phyloP scores from a whole-genome alignment of 768 basidiomycete species.

The Pleurotus pulmonarius region DNA sequence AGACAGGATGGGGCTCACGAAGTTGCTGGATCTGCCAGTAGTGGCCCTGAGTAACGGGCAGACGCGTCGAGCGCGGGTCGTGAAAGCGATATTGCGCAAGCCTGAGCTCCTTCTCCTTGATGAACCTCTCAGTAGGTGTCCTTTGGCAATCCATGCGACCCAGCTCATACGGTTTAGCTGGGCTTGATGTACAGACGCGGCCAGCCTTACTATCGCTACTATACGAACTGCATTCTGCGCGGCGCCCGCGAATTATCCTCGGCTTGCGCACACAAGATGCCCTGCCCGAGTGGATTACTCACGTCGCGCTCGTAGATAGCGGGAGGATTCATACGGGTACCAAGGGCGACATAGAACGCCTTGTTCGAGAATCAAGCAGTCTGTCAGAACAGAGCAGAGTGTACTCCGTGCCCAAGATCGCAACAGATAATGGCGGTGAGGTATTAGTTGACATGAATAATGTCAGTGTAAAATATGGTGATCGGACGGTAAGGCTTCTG shows the following conservation, averaged over 20 bases:
- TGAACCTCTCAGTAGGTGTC: slow-evolving; percentile 77
- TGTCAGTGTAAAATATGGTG: slow-evolving; percentile 70
- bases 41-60: slow-evolving; percentile 91
- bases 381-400: not conserved
- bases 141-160: not conserved
- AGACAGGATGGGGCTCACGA: slow-evolving; percentile 48
- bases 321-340: slow-evolving; percentile 48
- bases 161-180: slow-evolving; percentile 45
- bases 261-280: slow-evolving; percentile 68
- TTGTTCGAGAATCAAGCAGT: not conserved
- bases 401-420: not conserved
- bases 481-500: slow-evolving; percentile 44
- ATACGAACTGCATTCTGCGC: slow-evolving; percentile 42
- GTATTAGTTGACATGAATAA: slow-evolving; percentile 57
- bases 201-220: slow-evolving; percentile 53
- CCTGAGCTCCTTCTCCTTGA: slow-evolving; percentile 84
- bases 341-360: slow-evolving; percentile 38
- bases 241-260: slow-evolving; percentile 58
- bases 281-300: slow-evolving; percentile 69
- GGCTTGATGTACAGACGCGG: slow-evolving; percentile 65
- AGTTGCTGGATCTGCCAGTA: slow-evolving; percentile 77
- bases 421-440: slow-evolving; percentile 10
- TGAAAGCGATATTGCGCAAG: slow-evolving; percentile 65
- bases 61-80: slow-evolving; percentile 80
- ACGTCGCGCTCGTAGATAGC: slow-evolving; percentile 53